These are phyloP conservation scores for Clitoria ternatea DNA, from an alignment of 306 rosid species.

Conservation along the genomic window DNA sequence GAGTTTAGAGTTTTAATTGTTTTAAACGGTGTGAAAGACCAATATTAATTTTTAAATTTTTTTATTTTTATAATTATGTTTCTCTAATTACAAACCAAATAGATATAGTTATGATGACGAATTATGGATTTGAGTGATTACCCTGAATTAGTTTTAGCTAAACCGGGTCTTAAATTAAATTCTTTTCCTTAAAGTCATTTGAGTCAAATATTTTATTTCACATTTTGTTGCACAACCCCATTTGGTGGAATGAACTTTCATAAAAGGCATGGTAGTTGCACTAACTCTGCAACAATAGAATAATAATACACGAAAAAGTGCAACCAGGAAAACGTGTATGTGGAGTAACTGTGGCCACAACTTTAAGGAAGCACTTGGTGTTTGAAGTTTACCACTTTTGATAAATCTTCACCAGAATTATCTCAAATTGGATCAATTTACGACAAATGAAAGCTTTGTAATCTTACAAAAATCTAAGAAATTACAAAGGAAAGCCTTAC, in stretches of 20 bases:
- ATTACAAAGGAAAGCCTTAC: not conserved
- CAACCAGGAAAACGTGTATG: not conserved
- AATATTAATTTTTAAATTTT: too few relatives aligned
- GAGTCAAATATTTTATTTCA: not conserved
- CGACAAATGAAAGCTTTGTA: not conserved
- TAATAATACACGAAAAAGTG: not conserved
- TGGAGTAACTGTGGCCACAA: not conserved
- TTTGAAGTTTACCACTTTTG: not conserved
- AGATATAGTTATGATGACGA: not conserved
- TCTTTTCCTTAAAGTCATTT: not conserved
- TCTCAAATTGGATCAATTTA: not conserved
- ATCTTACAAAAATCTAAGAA: not conserved
- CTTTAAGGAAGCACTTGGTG: not conserved
- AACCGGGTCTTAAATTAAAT: not conserved
- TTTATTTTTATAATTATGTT: too few relatives aligned
- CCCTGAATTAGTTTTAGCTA: not conserved
- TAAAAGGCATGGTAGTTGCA: not conserved
- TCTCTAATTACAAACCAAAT: too few relatives aligned
- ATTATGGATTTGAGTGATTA: too few relatives aligned
- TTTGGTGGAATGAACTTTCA: not conserved
- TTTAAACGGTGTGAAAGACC: too few relatives aligned
- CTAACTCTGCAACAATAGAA: not conserved
- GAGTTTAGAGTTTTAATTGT: too few relatives aligned
- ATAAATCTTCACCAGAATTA: not conserved
- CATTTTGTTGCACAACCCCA: not conserved